Evolutionary conservation across 164 flowering plant species (phyloP).

Genomic region (Vitis amurensis): DNA sequence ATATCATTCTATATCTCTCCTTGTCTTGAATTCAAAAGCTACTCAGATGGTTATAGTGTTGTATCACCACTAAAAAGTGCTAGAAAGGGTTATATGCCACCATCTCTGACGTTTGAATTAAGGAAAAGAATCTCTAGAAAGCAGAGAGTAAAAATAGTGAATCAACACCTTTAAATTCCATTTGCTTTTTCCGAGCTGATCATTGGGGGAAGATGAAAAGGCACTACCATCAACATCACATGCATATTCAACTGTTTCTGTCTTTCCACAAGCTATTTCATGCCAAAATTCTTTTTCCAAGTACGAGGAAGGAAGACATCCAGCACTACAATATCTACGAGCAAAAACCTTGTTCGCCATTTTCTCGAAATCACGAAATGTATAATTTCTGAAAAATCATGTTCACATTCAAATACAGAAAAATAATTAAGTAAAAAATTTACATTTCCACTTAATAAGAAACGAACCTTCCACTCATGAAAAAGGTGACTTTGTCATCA

Average conservation of each 20-base stretch:
- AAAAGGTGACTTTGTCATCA: conserved; percentile 86
- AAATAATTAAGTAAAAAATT: conserved; percentile 3
- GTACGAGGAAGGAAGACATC: conserved; percentile 81
- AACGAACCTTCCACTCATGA: conserved; percentile 92
- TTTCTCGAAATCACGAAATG: conserved; percentile 94
- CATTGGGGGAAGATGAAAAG: conserved; percentile 82
- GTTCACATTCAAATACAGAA: conserved; percentile 23
- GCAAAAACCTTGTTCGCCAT: conserved; percentile 96
- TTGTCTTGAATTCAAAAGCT: no score
- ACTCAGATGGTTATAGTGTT: no score
- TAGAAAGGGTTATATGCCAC: no score
- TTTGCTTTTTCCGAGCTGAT: conserved; percentile 90
- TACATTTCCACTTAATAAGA: neutral
- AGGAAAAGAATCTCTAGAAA: neutral
- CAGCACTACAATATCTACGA: conserved; percentile 87
- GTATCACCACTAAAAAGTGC: no score
- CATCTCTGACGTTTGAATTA: neutral
- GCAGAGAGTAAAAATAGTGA: conserved; percentile 6
- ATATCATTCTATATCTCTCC: no score
- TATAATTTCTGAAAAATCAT: conserved; percentile 75
- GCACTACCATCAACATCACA: conserved; percentile 99
- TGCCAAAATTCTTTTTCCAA: conserved; percentile 97
- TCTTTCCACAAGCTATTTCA: conserved; percentile 92
- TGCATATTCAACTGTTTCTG: conserved; percentile 94
- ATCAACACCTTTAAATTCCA: conserved; percentile 93